Evolutionary conservation across 257 asterid species (phyloP), one percentile per base, ranked within the genome.

Genomic region (Forsythia viridissima): DNA sequence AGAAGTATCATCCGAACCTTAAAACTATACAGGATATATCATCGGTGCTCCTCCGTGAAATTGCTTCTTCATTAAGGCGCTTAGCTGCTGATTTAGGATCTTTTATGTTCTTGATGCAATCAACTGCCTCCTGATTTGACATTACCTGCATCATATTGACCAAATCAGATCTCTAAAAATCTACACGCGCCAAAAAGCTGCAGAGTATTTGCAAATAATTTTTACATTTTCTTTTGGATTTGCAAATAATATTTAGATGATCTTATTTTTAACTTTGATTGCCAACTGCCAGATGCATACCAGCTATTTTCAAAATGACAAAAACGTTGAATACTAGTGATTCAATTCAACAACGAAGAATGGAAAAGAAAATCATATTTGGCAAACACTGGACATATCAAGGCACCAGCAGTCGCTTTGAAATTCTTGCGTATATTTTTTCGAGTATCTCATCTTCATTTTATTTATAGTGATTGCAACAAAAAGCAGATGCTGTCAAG

Each of bases 121-220:
- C 84, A 1, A 92, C 98, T 0, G 99, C 99, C 76, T 95, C 98
- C 86, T 95, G 89, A 84, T 95, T 95, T 36, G 97, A 85, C 96
- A 95, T 85, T 40, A 93, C 98, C 98, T 92, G 20, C 10, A 73
- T 66, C 34, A 68, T 3, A 10, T 57, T 63, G 39, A 63, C 24
- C 15, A 46, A 39, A 20, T 74, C 38, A 24, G 69, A 61, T 21
- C 3, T 11, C 52, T 6, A 59, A 76, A 41, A 18, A 44, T 73
- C 2, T 20, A 36, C 12, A 63, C 4, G 13, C 8, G 20, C 1
- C 34, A 20, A 15, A 13, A 11, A 18, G 70, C 4, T 0, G 70
- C 69, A 30, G 39, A 41, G 11, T 12, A 24, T 6, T 0, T 73
- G 30, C 38, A 44, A 39, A 13, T 15, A 34, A 40, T 30, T 30